These are phyloP conservation scores for Petasospora rhodanensis DNA, from an alignment of 1,139 yeast genomes.

Conservation along the genomic window DNA sequence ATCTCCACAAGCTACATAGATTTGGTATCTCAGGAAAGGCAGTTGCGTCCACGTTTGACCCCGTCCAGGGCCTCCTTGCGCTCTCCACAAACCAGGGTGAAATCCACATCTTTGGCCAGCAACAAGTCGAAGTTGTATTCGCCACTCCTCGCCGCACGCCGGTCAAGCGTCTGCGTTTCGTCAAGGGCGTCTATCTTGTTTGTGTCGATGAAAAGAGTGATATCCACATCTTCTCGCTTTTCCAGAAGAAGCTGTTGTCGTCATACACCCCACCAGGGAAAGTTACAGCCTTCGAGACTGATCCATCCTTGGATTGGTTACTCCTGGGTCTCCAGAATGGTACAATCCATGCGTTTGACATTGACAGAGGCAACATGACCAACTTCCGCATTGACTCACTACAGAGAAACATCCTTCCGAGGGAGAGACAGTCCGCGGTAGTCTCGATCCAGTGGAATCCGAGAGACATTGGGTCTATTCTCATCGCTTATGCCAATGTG, in stretches of 20 bases:
- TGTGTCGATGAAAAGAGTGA: conserved; percentile 53
- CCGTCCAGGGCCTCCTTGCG: conserved; percentile 82
- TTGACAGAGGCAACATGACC: conserved; percentile 69
- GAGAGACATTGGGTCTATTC: conserved; percentile 73
- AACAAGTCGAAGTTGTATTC: conserved; percentile 72
- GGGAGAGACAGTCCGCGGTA: conserved; percentile 49
- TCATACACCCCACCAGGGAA: conserved; percentile 54
- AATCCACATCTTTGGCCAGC: conserved; percentile 79
- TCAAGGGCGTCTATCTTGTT: conserved; percentile 77
- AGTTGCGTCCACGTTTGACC: conserved; percentile 73
- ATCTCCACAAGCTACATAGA: conserved; percentile 33
- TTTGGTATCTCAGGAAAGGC: conserved; percentile 60
- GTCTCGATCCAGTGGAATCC: conserved; percentile 76
- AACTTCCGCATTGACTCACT: conserved; percentile 68
- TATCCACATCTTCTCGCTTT: conserved; percentile 66
- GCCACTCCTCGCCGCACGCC: conserved; percentile 46
- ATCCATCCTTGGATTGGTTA: conserved; percentile 87
- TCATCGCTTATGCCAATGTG: conserved; percentile 67
- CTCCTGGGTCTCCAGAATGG: conserved; percentile 81
- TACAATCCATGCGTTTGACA: conserved; percentile 66
- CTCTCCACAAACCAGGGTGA: conserved; percentile 68
- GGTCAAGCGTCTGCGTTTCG: conserved; percentile 55
- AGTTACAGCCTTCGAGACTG: conserved; percentile 66
- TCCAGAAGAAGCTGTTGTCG: conserved; percentile 54
- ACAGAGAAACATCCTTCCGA: conserved; percentile 45